These are phyloP conservation scores for Rubroshorea leprosula DNA, from an alignment of 345 rosid genomes.

Conservation along the genomic window DNA sequence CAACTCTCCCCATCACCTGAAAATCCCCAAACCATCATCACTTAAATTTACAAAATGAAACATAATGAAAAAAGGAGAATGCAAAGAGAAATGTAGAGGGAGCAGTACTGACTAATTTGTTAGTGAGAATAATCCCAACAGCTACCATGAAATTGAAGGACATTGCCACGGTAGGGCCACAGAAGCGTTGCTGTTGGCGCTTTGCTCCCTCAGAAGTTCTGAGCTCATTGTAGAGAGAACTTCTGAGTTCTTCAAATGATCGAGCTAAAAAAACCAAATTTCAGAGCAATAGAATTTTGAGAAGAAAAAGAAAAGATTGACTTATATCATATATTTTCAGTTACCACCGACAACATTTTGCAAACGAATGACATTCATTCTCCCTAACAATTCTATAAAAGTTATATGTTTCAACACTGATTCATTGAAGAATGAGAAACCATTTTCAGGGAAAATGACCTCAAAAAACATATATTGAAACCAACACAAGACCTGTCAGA, in stretches of 20 bases:
- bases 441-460: no score
- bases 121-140: constrained; percentile 75
- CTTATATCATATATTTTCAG: background rate
- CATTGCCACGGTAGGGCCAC: constrained; percentile 84
- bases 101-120: constrained; percentile 55
- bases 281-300: no score
- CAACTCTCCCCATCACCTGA: constrained; percentile 84
- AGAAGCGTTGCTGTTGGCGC: constrained; percentile 72
- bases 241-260: constrained; percentile 83
- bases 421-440: no score
- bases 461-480: no score
- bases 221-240: constrained; percentile 74
- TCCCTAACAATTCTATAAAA: no score
- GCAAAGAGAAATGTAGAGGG: background rate
- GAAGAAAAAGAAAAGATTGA: background rate
- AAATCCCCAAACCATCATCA: background rate
- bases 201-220: constrained; percentile 85
- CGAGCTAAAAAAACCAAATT: constrained; percentile 33
- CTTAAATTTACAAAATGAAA: background rate
- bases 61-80: background rate
- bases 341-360: background rate
- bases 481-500: background rate
- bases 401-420: background rate
- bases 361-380: background rate
- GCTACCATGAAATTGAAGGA: constrained; percentile 86